Conservation (phyloP, 805 yeast genomes). For the Isabelozyma heimii region DNA sequence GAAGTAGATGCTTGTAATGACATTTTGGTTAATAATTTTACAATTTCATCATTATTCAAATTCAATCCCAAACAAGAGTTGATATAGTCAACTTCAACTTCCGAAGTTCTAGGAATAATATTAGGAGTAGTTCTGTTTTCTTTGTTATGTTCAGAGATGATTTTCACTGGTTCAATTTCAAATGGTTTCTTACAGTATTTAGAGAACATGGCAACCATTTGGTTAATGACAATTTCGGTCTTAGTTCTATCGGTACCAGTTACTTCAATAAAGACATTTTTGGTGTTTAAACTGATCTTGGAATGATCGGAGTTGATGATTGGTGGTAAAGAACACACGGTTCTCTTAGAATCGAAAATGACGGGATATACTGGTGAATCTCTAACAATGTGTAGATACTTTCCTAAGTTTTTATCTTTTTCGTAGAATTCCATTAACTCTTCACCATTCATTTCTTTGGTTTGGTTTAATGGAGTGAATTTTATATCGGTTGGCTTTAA, state of each 20-base stretch:
- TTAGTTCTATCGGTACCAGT: slow-evolving; percentile 96
- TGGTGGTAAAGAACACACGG: slow-evolving; percentile 93
- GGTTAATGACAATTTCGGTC: slow-evolving; percentile 88
- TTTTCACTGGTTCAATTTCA: slow-evolving; percentile 84
- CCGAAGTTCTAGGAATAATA: slow-evolving; percentile 61
- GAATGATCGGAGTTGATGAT: slow-evolving; percentile 90
- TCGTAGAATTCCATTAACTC: slow-evolving; percentile 87
- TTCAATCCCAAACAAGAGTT: slow-evolving; percentile 90
- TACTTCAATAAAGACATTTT: slow-evolving; percentile 85
- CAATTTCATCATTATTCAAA: slow-evolving; percentile 64
- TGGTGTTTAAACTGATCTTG: slow-evolving; percentile 81
- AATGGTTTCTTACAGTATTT: slow-evolving; percentile 79
- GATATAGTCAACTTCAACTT: slow-evolving; percentile 79
- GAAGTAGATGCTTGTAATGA: slow-evolving; percentile 65
- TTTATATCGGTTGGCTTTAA: slow-evolving; percentile 71
- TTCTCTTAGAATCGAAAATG: slow-evolving; percentile 70
- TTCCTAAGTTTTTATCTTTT: slow-evolving; percentile 84
- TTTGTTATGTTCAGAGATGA: slow-evolving; percentile 76
- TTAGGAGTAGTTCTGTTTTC: slow-evolving; percentile 77
- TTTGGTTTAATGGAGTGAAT: slow-evolving; percentile 75
- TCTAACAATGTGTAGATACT: slow-evolving; percentile 81
- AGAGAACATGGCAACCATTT: slow-evolving; percentile 93
- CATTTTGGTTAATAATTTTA: slow-evolving; percentile 73
- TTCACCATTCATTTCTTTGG: slow-evolving; percentile 66
- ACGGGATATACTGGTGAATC: slow-evolving; percentile 91